A percentile compares a stretch with the other conserved stretches of the same genome.
Conservation (phyloP, 768 basidiomycete species). For the Lactarius tabidus region DNA sequence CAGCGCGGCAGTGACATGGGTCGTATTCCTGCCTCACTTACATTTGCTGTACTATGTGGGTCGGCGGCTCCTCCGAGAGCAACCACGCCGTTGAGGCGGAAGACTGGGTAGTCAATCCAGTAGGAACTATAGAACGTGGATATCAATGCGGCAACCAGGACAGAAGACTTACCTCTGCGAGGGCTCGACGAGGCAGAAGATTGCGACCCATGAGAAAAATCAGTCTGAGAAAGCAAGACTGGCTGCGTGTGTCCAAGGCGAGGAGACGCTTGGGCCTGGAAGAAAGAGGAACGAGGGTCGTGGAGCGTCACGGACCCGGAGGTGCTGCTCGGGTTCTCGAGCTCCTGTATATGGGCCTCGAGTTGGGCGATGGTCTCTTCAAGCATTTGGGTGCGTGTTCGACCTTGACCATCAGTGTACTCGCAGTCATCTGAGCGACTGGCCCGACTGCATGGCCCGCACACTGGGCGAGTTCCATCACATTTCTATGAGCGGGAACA, state of each 20-base stretch:
- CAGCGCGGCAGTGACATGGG: not conserved
- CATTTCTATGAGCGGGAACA: conserved; percentile 48
- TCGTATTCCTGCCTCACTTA: not conserved
- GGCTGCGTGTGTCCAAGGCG: not conserved
- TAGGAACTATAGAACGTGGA: conserved; percentile 1
- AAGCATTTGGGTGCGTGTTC: conserved; percentile 54
- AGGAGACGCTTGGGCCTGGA: conserved; percentile 12
- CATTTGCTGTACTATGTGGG: conserved; percentile 21
- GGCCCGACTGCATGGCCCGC: conserved; percentile 54
- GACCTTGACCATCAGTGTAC: conserved; percentile 57
- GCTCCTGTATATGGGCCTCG: conserved; percentile 43
- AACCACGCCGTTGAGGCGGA: conserved; percentile 11
- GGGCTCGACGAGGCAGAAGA: conserved; percentile 20
- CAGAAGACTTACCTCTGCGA: conserved; percentile 1
- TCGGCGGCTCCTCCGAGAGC: conserved; percentile 15
- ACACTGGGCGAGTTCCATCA: conserved; percentile 59
- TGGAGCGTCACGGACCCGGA: conserved; percentile 21
- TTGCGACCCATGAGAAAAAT: conserved; percentile 9
- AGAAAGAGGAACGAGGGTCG: conserved; percentile 23
- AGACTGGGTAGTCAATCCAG: not conserved
- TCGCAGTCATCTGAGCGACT: conserved; percentile 66
- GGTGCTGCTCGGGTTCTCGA: conserved; percentile 23
- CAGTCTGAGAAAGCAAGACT: not conserved
- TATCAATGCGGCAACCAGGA: not conserved
- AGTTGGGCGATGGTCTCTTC: conserved; percentile 56